Base-by-base conservation (phyloP, 495 filamentous ascomycete genomes). In the Penicillium canescens region DNA sequence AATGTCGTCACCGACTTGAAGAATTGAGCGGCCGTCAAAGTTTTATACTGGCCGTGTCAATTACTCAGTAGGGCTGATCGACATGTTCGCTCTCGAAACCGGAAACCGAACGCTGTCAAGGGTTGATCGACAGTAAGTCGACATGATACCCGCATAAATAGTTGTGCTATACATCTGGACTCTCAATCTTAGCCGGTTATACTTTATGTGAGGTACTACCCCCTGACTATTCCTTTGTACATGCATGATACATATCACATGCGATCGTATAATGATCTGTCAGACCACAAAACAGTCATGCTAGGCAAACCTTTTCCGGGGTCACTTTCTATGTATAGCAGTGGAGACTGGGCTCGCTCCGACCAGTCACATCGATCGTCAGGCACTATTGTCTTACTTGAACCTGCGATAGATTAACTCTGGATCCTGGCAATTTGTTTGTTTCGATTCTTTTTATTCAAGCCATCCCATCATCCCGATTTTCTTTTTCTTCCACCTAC, bases 201-300 rank as follows among this genome's bases (percentile, higher is more conserved):
- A 23, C 4, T 42, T 42, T 42, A 24, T 41, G 10, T 14, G 18
- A 20, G 6, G 36, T 38, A 41, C 38, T 21, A 28, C 26, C 11
- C 11, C 5, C 10, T 12, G 21, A 35, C 31, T 21, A 41, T 31
- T 7, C 6, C 34, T 6, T 34, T 14, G 3, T 3, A 4, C 3
- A 26, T 50, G 18, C 47, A 10, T 51, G 6, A 36, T 12, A 51
- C 48, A 24, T 26, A 23, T 51, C 49, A 51, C 39, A 51, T 51
- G 49, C 16, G 10, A 31, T 16, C 20, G 9, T 16, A 24, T n/a
- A 42, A 33, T 35, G 38, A 33, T 21, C n/a, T 39, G 46, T 49
- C 37, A 23, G 16, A 50, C 38, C 42, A 42, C 9, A 42, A 1
- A 41, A 21, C 6, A 39, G 18, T 31, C 5, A 5, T 0, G 28